Percentiles rank a stretch among this genome's conserved stretches.
Evolutionary conservation across 2,329 filamentous ascomycete genomes (phyloP).

Genomic region (Xylariaceae sp.): DNA sequence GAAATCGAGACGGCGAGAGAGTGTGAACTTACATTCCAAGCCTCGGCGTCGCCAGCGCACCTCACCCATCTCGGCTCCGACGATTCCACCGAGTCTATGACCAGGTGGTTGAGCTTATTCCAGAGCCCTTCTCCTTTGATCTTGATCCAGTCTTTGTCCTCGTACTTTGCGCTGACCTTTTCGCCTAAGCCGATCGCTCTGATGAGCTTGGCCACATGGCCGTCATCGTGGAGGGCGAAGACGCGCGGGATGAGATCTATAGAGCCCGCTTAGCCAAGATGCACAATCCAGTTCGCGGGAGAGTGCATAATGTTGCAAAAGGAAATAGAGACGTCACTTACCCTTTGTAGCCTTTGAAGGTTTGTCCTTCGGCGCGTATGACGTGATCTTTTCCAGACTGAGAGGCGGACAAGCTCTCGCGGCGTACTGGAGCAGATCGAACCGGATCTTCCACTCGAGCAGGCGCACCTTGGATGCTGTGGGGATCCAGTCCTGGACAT

Average conservation of each 20-base stretch:
- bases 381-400: conserved; percentile 50
- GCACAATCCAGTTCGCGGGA: background rate
- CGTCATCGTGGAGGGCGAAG: conserved; percentile 60
- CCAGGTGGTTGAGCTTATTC: conserved; percentile 55
- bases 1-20: too few relatives aligned
- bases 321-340: conserved; percentile 25
- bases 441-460: conserved; percentile 75
- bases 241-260: conserved; percentile 43
- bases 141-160: conserved; percentile 42
- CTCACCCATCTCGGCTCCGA: conserved; percentile 53
- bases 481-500: conserved; percentile 56
- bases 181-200: conserved; percentile 64
- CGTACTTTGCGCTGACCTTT: conserved; percentile 41
- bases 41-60: conserved; percentile 56
- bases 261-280: background rate
- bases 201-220: conserved; percentile 72
- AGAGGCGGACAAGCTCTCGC: conserved; percentile 60
- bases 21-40: conserved; percentile 54
- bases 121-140: conserved; percentile 54
- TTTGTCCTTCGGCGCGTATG: conserved; percentile 50
- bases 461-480: conserved; percentile 58
- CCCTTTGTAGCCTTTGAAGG: conserved; percentile 35
- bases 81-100: conserved; percentile 56
- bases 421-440: conserved; percentile 69
- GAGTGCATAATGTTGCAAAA: background rate